Evolutionary conservation across 768 basidiomycete species (phyloP).

Genomic region (Pulveroboletus sp.): DNA sequence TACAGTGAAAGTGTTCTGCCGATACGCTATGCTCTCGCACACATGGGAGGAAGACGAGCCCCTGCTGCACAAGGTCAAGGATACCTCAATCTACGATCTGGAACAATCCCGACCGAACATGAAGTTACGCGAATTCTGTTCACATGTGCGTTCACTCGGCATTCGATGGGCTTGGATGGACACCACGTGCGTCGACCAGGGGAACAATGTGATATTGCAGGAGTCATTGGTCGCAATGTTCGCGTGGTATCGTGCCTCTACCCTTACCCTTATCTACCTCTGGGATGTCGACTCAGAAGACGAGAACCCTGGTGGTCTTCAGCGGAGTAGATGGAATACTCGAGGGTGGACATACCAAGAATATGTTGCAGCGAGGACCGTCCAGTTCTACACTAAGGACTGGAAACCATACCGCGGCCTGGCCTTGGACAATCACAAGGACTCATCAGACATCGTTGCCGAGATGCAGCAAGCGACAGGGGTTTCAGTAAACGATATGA

Average conservation of each 20-base stretch:
- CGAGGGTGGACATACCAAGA: constrained; percentile 2
- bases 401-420: too few species aligned
- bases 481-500: neutral
- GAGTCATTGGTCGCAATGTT: too few species aligned
- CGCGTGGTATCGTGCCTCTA: neutral
- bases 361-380: too few species aligned
- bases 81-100: constrained; percentile 6
- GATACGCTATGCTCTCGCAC: neutral
- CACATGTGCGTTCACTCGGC: too few species aligned
- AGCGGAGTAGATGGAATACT: constrained; percentile 13
- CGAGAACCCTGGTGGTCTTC: neutral
- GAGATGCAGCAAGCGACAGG: constrained; percentile 4
- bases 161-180: too few species aligned
- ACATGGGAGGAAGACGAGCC: constrained; percentile 8
- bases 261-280: constrained; percentile 14
- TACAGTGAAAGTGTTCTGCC: neutral
- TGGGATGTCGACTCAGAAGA: neutral
- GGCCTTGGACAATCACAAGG: too few species aligned
- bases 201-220: too few species aligned
- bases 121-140: constrained; percentile 4
- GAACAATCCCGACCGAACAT: neutral
- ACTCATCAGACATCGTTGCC: too few species aligned
- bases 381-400: too few species aligned
- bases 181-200: too few species aligned
- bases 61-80: neutral